Evolutionary conservation across 306 rosid genomes (phyloP), one percentile per base, ranked within the genome.

Genomic region (Prunus salicina): DNA sequence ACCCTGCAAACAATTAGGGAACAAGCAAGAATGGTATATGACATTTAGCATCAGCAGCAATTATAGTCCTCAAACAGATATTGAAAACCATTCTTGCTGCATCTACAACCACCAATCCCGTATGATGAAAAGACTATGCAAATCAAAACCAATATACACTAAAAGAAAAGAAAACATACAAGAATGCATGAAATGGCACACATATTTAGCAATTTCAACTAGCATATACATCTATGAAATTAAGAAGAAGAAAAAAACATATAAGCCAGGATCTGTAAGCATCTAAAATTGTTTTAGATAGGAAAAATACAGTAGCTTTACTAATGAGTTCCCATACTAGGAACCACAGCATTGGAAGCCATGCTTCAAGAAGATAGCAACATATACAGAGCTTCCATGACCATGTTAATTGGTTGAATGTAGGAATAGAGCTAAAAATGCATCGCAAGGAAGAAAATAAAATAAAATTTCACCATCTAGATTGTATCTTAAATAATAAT

Each of bases 1-100:
- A 60, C 98, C 99, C 98, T 96, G 60, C 71, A 77, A 46, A 82
- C 76, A 75, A 72, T 64, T 45, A 67, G 30, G 72, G 47, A 34
- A 84, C 58, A 78, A 64, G 74, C 53, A 85, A 47, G 80, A 82
- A 69, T 72, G 43, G 19, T 49, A 76, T 64, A 67, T 56, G 20
- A 67, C 32, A 69, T 46, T 19, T n/a, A 43, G 25, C 63, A 79
- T 58, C 77, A 56, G 74, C 49, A 46, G 24, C 4, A 6, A 73
- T 22, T 41, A 20, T 20, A 20, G 24, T 56, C 46, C 55, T 9
- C 38, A 34, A 20, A 71, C 64, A 72, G 15, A 55, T 56, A 13
- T 30, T 30, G 5, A 19, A n/a, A 67, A 41, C 6, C 18, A 24
- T 9, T 52, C 15, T 28, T 13, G 6, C 45, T 43, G 14, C 57